Conservation (phyloP, 1,139 yeast genomes). For the Nakaseomyces nivariensis region DNA sequence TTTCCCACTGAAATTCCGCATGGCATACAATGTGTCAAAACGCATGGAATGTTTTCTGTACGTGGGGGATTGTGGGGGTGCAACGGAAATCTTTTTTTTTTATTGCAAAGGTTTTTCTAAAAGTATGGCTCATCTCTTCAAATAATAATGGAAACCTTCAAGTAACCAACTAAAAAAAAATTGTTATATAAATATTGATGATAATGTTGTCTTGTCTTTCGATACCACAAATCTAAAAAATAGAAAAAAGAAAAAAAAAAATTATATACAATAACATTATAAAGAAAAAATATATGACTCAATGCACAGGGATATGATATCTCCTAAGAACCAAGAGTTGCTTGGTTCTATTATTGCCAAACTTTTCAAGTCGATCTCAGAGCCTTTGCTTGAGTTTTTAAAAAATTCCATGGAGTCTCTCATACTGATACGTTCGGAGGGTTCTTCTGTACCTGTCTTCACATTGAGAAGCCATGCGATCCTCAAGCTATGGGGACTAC, state of each 20-base stretch:
- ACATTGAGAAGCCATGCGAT: neutral
- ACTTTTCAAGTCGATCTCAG: constrained; percentile 1
- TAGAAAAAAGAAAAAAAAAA: too few species aligned
- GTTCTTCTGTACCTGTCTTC: neutral
- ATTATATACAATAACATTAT: neutral
- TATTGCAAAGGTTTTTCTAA: neutral
- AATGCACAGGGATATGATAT: constrained; percentile 1
- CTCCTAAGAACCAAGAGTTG: neutral
- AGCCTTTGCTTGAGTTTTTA: neutral
- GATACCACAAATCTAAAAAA: too few species aligned
- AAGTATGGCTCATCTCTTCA: neutral
- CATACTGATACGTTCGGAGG: neutral
- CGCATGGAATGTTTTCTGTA: neutral
- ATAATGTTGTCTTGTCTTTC: too few species aligned
- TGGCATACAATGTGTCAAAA: neutral
- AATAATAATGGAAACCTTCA: too few species aligned
- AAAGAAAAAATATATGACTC: neutral
- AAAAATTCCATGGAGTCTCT: neutral
- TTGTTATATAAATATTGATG: too few species aligned
- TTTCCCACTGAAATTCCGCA: too few species aligned
- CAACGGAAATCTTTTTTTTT: neutral
- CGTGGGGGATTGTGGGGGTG: neutral
- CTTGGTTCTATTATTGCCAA: neutral
- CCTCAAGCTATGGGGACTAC: neutral
- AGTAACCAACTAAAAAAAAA: too few species aligned